Percentiles rank a stretch among this genome's conserved stretches.
phyloP scores from a whole-genome alignment of 2,329 filamentous ascomycete species.

The Talaromyces sp. region DNA sequence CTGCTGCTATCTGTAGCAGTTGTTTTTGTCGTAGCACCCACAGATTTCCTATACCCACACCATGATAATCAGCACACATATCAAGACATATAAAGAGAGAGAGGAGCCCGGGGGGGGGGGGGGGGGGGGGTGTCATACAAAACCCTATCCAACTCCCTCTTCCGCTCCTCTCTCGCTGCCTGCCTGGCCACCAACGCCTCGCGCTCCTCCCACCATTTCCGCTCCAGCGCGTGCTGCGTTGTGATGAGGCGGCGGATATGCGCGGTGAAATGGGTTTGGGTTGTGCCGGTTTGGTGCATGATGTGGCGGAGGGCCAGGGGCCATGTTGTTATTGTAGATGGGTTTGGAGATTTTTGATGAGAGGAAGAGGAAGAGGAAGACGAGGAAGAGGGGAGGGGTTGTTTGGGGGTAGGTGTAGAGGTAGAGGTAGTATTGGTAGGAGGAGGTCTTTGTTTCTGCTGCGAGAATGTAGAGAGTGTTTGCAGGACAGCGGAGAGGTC shows the following conservation, averaged over 20 bases:
- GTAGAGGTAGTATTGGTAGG: not conserved
- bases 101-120: too few relatives aligned
- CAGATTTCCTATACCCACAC: slow-evolving; percentile 33
- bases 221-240: slow-evolving; percentile 58
- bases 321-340: slow-evolving; percentile 48
- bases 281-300: slow-evolving; percentile 41
- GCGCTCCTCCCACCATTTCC: slow-evolving; percentile 54
- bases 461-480: slow-evolving; percentile 33
- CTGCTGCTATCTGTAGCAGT: slow-evolving; percentile 6
- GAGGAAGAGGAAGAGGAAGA: slow-evolving; percentile 25
- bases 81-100: not conserved
- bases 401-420: slow-evolving; percentile 30
- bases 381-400: slow-evolving; percentile 33
- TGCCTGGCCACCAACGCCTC: slow-evolving; percentile 49
- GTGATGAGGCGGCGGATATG: slow-evolving; percentile 54
- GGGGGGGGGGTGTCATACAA: slow-evolving; percentile 39
- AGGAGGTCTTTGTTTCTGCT: slow-evolving; percentile 4
- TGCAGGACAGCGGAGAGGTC: slow-evolving; percentile 38
- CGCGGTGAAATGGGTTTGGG: slow-evolving; percentile 39
- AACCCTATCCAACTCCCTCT: slow-evolving; percentile 50
- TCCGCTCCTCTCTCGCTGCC: slow-evolving; percentile 45
- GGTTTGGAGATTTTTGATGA: slow-evolving; percentile 18
- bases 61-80: not conserved
- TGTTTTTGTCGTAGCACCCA: slow-evolving; percentile 31
- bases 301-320: slow-evolving; percentile 46